phyloP scores from a whole-genome alignment of 78 protist genomes.

The Polysphondylium violaceum region DNA sequence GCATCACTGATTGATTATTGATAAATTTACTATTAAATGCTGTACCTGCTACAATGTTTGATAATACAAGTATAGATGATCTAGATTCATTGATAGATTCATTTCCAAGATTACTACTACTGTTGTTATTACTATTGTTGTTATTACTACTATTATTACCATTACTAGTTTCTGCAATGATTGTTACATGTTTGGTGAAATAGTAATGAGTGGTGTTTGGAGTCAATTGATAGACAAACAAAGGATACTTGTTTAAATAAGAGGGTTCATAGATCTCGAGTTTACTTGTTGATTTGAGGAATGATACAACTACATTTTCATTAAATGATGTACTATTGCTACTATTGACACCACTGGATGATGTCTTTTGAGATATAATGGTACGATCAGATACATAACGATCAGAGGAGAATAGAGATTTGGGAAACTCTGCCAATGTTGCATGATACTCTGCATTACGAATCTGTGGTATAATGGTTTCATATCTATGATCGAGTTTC shows the following conservation, averaged over 20 bases:
- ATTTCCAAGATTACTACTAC: neutral
- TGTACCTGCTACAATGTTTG: slow-evolving; percentile 74
- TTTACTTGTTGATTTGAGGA: slow-evolving; percentile 34
- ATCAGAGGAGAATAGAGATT: slow-evolving; percentile 45
- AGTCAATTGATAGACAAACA: slow-evolving; percentile 77
- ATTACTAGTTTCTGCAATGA: slow-evolving; percentile 13
- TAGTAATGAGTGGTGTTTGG: slow-evolving; percentile 37
- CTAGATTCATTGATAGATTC: neutral
- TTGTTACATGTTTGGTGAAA: slow-evolving; percentile 65
- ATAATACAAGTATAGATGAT: slow-evolving; percentile 28
- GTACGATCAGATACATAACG: slow-evolving; percentile 15
- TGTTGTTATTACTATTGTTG: too few relatives aligned
- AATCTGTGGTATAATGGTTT: slow-evolving; percentile 25
- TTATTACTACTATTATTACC: too few relatives aligned
- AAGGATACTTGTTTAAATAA: slow-evolving; percentile 73
- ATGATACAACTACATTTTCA: slow-evolving; percentile 49
- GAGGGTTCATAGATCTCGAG: slow-evolving; percentile 75
- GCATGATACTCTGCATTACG: neutral
- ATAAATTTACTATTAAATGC: slow-evolving; percentile 61
- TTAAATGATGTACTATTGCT: neutral
- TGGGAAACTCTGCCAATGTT: neutral
- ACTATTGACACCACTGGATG: neutral
- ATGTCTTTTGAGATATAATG: slow-evolving; percentile 10
- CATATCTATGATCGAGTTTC: slow-evolving; percentile 26
- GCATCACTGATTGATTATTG: slow-evolving; percentile 78